Evolutionary conservation across 1,139 yeast genomes (phyloP), one percentile per base, ranked within the genome.

Genomic region (Insectozyma bohioensis): DNA sequence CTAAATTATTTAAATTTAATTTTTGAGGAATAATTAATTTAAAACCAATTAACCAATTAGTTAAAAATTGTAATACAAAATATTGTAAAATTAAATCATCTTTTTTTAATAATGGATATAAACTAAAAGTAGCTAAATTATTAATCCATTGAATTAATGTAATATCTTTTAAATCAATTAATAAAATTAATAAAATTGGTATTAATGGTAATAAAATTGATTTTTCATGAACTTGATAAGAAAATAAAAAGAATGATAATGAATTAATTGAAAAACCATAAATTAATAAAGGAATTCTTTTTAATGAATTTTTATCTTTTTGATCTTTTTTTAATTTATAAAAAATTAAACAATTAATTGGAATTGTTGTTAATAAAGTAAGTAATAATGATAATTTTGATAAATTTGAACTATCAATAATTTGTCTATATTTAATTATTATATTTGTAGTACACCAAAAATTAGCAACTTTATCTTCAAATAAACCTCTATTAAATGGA

Each of bases 401-500:
- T 25, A 92, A 65, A 49, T 84, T 75, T 3, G 66, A 59, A n/a
- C 69, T 64, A 2, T 77, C 58, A 46, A 85, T 81, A 0, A 71
- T 39, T 3, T 61, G 52, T 43, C 76, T 79, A 49, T 87, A 82
- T 54, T 92, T 92, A 51, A 90, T 56, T 9, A 87, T 45, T 0
- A 85, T 67, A 56, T 92, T 92, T 2, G 88, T 66, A 7, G 95
- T 82, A 56, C 98, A 90, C 99, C 99, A 92, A 49, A 92, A 82
- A 52, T 90, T 92, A 31, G 96, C 97, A 10, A 94, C 98, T 56
- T 92, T 92, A 54, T 92, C 98, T 57, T 92, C 98, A 69, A 94
- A 92, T n/a, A 94, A 70, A 0, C 98, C 98, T 52, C 98, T 72
- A 30, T 78, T 77, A 51, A 92, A 90, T 2, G 99, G 98, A 57